A percentile compares a stretch with the other conserved stretches of the same genome.
Conservation (phyloP, 805 yeast species). For the Hanseniaspora jakobsenii region DNA sequence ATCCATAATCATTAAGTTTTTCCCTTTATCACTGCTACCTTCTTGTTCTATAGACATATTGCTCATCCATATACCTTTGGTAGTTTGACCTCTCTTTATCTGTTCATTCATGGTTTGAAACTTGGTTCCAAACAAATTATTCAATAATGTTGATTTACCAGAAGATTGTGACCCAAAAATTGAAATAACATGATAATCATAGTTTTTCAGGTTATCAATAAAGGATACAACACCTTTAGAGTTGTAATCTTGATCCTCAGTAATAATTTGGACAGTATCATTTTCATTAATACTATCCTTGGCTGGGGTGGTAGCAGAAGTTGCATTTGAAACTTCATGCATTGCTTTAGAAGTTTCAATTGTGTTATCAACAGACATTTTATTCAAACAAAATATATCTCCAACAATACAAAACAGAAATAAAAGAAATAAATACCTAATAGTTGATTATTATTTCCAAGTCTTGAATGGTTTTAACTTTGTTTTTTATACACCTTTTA, state of each 20-base stretch:
- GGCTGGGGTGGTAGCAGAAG: too few relatives aligned
- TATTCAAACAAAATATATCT: too few relatives aligned
- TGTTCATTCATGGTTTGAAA: conserved; percentile 90
- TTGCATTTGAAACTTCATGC: too few relatives aligned
- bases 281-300: conserved; percentile 57
- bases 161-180: conserved; percentile 97
- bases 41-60: conserved; percentile 27
- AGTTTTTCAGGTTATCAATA: conserved; percentile 29
- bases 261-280: conserved; percentile 75
- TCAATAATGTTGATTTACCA: conserved; percentile 87
- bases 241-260: conserved; percentile 84
- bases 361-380: too few relatives aligned
- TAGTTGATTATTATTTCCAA: too few relatives aligned
- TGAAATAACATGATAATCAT: conserved; percentile 73
- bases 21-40: too few relatives aligned
- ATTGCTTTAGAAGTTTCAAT: too few relatives aligned
- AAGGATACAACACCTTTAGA: conserved; percentile 31
- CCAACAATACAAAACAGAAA: too few relatives aligned
- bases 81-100: conserved; percentile 70
- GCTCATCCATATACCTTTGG: conserved; percentile 71
- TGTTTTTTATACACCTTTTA: too few relatives aligned
- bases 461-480: too few relatives aligned
- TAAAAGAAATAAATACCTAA: too few relatives aligned
- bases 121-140: conserved; percentile 69
- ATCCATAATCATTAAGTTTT: conserved; percentile 67